Base-by-base conservation (phyloP, 345 rosid species). In the Crucihimalaya himalaica region DNA sequence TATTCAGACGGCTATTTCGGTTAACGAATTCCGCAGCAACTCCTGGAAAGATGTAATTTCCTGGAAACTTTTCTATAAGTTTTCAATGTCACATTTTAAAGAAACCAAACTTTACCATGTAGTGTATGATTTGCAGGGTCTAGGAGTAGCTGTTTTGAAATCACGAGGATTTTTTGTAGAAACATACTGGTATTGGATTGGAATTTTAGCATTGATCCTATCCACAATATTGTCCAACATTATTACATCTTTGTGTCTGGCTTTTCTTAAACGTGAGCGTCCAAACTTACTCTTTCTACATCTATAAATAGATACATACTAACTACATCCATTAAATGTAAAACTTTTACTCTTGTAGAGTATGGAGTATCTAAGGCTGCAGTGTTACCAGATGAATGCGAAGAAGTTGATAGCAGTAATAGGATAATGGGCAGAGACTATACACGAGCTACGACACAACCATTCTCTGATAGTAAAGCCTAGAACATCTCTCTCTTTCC, bases 171-270 rank as follows among this genome's bases (percentile, higher is more conserved):
- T 87, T 52, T 83, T 76, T 52, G 63, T 81, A 8, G 75, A 81
- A n/a, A 71, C 87, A 60, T 69, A 77, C 29, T 87, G 92, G 92
- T 89, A 87, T 70, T 89, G 92, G 96, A 68, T 89, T 53, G 89
- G 90, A 71, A 7, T 86, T 15, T 64, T 73, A 8, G 96, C 88
- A 23, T 65, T 80, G 66, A 39, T 80, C n/a, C 31, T 77, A 21
- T 85, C 73, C 71, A 70, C 77, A 15, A 10, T 83, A 11, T 23
- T 87, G 29, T 87, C 78, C 82, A 89, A 88, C 75, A 4, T 72
- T 29, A 51, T 75, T 70, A 84, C 71, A 63, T 54, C 78, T 15
- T 19, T 79, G 42, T 84, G 83, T 48, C 85, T 89, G 8, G 77
- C 92, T 68, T 82, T 59, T 76, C 84, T 89, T 21, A 73, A 81